Percentiles rank a stretch among this genome's conserved stretches.
Conservation (phyloP, 2,329 filamentous ascomycete genomes). For the Zelopaecilomyces penicillatus region DNA sequence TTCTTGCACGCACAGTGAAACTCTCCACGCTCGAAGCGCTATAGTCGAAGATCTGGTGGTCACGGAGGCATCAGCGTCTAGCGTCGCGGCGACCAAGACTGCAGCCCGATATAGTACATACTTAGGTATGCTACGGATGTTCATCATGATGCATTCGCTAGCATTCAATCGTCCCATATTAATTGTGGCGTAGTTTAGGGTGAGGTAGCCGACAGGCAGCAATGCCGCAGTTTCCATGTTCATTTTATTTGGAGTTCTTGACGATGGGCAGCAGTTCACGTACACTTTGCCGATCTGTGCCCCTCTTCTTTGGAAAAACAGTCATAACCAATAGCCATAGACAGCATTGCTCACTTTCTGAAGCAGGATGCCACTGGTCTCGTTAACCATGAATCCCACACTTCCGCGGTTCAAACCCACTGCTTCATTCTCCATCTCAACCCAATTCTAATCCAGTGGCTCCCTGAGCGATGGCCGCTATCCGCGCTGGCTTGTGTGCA, state of each 20-base stretch:
- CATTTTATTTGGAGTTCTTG: conserved; percentile 26
- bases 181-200: conserved; percentile 17
- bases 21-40: conserved; percentile 19
- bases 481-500: background rate
- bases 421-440: no score
- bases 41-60: conserved; percentile 21
- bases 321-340: no score
- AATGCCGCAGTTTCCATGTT: conserved; percentile 25
- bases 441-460: no score
- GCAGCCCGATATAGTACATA: conserved; percentile 18
- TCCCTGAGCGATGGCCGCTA: background rate
- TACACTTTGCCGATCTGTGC: no score
- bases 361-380: no score
- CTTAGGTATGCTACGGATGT: conserved; percentile 19
- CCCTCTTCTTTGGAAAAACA: no score
- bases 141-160: conserved; percentile 26
- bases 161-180: conserved; percentile 18
- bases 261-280: background rate
- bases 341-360: no score
- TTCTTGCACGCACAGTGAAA: conserved; percentile 18
- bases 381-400: no score
- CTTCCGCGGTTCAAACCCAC: no score
- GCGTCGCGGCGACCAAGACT: conserved; percentile 17
- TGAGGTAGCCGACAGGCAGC: conserved; percentile 23
- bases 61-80: conserved; percentile 17